phyloP scores from a whole-genome alignment of 345 rosid genomes.

The Eucalyptus decipiens region DNA sequence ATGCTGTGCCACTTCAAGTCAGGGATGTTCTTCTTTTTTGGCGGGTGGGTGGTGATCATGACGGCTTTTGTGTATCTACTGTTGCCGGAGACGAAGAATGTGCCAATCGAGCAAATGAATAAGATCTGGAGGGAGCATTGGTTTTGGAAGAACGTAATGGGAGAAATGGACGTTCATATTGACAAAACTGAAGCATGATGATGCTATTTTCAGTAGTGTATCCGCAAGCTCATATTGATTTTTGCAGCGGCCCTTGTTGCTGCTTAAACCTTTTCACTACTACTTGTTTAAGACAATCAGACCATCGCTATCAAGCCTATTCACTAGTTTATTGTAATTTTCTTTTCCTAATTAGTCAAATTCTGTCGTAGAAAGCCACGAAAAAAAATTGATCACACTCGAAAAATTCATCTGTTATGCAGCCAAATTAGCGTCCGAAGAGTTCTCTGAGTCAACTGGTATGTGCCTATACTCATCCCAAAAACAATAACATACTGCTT shows the following conservation, averaged over 20 bases:
- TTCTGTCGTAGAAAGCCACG: neutral
- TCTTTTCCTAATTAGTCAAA: neutral
- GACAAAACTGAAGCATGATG: neutral
- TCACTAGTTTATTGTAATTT: neutral
- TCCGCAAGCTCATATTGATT: neutral
- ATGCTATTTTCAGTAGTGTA: neutral
- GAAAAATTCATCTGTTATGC: neutral
- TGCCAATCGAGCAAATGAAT: constrained; percentile 36
- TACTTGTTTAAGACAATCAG: neutral
- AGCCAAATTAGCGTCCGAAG: neutral
- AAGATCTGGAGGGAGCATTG: constrained; percentile 31
- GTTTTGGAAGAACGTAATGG: constrained; percentile 16
- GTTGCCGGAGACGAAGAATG: constrained; percentile 34
- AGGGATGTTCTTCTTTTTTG: constrained; percentile 42
- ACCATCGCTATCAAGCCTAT: neutral
- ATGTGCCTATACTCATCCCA: neutral
- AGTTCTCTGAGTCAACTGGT: neutral
- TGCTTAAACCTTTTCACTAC: neutral
- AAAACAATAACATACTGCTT: neutral
- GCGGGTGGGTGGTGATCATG: constrained; percentile 34
- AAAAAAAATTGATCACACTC: neutral
- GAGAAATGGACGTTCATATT: neutral
- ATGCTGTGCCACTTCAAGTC: constrained; percentile 37
- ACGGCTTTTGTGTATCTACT: constrained; percentile 18
- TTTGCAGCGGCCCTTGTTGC: neutral